Evolutionary conservation across 495 filamentous ascomycete species (phyloP), one percentile per base, ranked within the genome.

Genomic region (Penicillium bovifimosum): DNA sequence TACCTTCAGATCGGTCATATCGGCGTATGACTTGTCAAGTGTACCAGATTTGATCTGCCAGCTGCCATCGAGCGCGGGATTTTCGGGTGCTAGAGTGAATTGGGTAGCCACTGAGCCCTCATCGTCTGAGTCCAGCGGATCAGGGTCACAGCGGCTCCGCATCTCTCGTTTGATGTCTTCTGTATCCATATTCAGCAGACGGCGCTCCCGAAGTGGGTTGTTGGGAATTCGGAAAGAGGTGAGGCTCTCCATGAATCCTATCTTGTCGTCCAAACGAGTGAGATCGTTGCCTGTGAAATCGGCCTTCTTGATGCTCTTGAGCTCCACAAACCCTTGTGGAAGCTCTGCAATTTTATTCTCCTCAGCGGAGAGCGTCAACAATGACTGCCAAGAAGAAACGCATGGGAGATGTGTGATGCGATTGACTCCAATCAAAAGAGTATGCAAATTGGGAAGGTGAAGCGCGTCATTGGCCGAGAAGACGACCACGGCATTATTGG

Each of bases 261-360:
- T 81, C 57, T 80, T 80, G 9, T 87, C 78, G 55, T 95, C 89
- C 31, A 98, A 59, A 16, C 79, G 70, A 6, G 79, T 83, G 13
- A 98, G 77, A 53, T 90, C 80, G 63, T 99, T 99, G 40, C 83
- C 84, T 7, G 87, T 86, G 51, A 97, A 82, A 64, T 96, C 88
- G 14, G 86, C 84, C 31, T 80, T 86, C 54, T 80, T 83, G 31
- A 99, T 59, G 32, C 78, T 82, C 18, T 77, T 64, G 20, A 96
- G 76, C 4, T 68, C 68, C 2, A 79, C 74, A 49, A 98, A 84
- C 1, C 90, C 91, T 26, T 80, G 73, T 0, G 93, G 93, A 34
- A 97, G 68, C 8, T 76, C 75, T 10, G 80, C 69, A 17, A 98
- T 77, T 49, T 76, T 82, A 65, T 98, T 98, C 55, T 89, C 87